A percentile compares a stretch with the other conserved stretches of the same genome.
Conservation (phyloP, 148 eudicot species). For the Linanthus parryae region DNA sequence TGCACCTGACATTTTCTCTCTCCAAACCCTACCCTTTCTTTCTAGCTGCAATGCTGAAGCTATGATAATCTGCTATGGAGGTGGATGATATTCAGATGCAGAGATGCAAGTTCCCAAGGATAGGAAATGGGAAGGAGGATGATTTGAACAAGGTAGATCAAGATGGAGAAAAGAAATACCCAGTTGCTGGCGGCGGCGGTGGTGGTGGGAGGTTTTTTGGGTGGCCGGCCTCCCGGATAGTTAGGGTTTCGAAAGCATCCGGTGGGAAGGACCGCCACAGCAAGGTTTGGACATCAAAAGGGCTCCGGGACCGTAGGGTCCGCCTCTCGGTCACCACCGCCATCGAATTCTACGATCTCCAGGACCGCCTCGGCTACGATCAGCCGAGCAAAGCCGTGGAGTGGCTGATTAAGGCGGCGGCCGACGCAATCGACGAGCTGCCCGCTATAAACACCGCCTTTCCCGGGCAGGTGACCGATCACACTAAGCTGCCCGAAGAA, state of each 20-base stretch:
- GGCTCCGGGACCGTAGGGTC: constrained; percentile 74
- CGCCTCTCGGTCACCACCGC: constrained; percentile 80
- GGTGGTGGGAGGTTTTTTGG: constrained; percentile 28
- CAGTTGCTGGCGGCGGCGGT: constrained; percentile 1
- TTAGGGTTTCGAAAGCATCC: constrained; percentile 85
- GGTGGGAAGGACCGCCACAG: constrained; percentile 96
- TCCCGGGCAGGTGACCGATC: too few species aligned
- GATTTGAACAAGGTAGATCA: constrained; percentile 23
- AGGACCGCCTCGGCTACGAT: constrained; percentile 73
- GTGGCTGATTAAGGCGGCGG: constrained; percentile 79
- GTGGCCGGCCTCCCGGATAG: constrained; percentile 82
- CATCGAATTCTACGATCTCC: constrained; percentile 83
- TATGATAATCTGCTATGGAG: constrained; percentile 50
- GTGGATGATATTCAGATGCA: constrained; percentile 62
- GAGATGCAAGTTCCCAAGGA: constrained; percentile 57
- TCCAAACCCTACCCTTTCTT: constrained; percentile 4
- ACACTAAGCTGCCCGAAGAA: too few species aligned
- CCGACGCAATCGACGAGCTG: constrained; percentile 63
- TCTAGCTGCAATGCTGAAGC: too few species aligned
- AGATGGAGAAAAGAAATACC: constrained; percentile 13
- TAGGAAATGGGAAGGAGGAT: constrained; percentile 29
- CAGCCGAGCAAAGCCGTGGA: constrained; percentile 97
- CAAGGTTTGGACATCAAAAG: constrained; percentile 83
- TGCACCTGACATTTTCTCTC: constrained; percentile 12
- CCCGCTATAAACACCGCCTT: constrained; percentile 46